These are phyloP conservation scores for Aspergillus homomorphus DNA, from an alignment of 495 filamentous ascomycete genomes.

Conservation along the genomic window DNA sequence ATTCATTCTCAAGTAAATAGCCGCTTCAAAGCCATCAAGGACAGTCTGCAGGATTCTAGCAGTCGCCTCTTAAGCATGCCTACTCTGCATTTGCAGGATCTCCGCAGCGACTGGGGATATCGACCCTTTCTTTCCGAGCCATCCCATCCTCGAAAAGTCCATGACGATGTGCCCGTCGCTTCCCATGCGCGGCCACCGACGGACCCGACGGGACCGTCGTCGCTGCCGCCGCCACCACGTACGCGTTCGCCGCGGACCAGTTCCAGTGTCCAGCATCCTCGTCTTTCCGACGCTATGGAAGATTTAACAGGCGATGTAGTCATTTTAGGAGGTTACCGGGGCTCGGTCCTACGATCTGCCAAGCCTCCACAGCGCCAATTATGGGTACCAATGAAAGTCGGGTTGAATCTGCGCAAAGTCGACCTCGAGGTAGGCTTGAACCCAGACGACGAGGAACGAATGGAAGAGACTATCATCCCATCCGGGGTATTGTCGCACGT, in stretches of 20 bases:
- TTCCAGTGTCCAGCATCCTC: constrained; percentile 34
- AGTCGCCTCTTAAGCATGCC: constrained; percentile 67
- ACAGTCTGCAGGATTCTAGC: constrained; percentile 76
- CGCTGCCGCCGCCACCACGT: constrained; percentile 15
- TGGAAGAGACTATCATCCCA: constrained; percentile 75
- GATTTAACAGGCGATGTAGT: constrained; percentile 80
- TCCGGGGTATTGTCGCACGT: constrained; percentile 87
- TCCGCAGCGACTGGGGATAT: constrained; percentile 39
- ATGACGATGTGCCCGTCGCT: constrained; percentile 11
- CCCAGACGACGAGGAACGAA: constrained; percentile 79
- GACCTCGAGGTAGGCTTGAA: constrained; percentile 85
- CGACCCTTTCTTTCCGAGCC: constrained; percentile 27
- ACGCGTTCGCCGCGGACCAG: constrained; percentile 31
- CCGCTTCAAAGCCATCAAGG: constrained; percentile 85
- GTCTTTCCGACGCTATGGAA: constrained; percentile 63
- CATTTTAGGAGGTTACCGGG: constrained; percentile 86
- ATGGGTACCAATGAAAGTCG: constrained; percentile 94
- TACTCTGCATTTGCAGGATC: constrained; percentile 51
- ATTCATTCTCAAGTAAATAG: constrained; percentile 76
- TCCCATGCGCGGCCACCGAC: background rate
- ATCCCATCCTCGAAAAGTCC: constrained; percentile 17
- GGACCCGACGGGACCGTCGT: background rate
- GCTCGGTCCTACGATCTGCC: constrained; percentile 84
- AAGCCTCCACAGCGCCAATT: constrained; percentile 75
- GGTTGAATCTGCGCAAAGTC: constrained; percentile 86